A percentile compares a stretch with the other conserved stretches of the same genome.
These are phyloP conservation scores for Tilletia indica DNA, from an alignment of 1,284 basidiomycete species.

Conservation along the genomic window DNA sequence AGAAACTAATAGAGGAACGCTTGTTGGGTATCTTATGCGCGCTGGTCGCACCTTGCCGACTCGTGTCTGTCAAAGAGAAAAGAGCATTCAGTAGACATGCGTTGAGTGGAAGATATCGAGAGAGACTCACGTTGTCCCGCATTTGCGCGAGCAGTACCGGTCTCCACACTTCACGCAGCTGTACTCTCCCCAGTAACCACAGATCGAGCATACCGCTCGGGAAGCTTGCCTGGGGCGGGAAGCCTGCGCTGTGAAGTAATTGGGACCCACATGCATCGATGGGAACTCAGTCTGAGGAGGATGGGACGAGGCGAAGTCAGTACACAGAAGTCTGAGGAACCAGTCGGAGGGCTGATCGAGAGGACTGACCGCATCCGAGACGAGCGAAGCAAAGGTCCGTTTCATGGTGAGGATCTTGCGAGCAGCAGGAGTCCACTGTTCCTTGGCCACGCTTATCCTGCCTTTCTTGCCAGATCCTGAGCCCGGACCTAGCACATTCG, in stretches of 20 bases:
- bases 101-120: neutral
- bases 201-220: neutral
- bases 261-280: slow-evolving; percentile 8
- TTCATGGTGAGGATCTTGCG: slow-evolving; percentile 11
- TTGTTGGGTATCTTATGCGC: neutral
- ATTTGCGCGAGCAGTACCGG: slow-evolving; percentile 11
- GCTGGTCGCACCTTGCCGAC: slow-evolving; percentile 2
- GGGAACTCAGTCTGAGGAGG: slow-evolving; percentile 3
- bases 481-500: neutral
- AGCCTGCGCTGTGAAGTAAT: slow-evolving; percentile 13
- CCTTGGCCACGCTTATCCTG: neutral
- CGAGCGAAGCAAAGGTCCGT: slow-evolving; percentile 1
- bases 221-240: neutral
- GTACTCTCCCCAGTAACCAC: slow-evolving; percentile 12
- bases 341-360: neutral
- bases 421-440: slow-evolving; percentile 3
- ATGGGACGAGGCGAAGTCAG: neutral
- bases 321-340: neutral
- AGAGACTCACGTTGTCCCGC: slow-evolving; percentile 3
- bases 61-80: neutral
- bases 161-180: neutral
- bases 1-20: neutral
- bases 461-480: neutral
- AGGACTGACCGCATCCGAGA: slow-evolving; percentile 11
- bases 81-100: neutral